phyloP scores from a whole-genome alignment of 116 monocot species.

The Trichopus zeylanicus region DNA sequence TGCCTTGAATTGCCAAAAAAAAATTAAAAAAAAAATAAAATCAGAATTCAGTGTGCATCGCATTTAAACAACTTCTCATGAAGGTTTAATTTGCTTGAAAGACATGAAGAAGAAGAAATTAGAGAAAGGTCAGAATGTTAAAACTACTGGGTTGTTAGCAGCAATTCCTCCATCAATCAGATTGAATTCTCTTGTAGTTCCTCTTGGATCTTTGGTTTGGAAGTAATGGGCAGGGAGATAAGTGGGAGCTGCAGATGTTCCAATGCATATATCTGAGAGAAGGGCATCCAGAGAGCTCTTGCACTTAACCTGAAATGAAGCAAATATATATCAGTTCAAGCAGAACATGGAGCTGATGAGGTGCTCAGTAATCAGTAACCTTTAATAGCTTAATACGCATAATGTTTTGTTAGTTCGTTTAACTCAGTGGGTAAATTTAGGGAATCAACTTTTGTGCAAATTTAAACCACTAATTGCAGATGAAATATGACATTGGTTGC shows the following conservation, averaged over 20 bases:
- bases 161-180: conserved; percentile 34
- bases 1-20: conserved; percentile 9
- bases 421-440: too few relatives aligned
- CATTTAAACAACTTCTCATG: not conserved
- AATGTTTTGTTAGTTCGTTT: too few relatives aligned
- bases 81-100: not conserved
- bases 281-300: conserved; percentile 4
- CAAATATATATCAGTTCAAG: not conserved
- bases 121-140: not conserved
- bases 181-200: conserved; percentile 17
- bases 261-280: conserved; percentile 26
- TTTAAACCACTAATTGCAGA: too few relatives aligned
- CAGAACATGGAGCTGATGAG: not conserved
- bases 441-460: too few relatives aligned
- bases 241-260: conserved; percentile 28
- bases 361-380: too few relatives aligned
- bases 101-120: not conserved
- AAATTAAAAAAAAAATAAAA: not conserved
- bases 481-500: too few relatives aligned
- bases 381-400: too few relatives aligned
- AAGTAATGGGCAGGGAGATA: conserved; percentile 24
- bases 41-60: too few relatives aligned
- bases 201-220: conserved; percentile 2
- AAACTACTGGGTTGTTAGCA: conserved; percentile 26
- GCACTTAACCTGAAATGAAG: not conserved